phyloP scores from a whole-genome alignment of 2,329 filamentous ascomycete species.

The Diaporthe helianthi region DNA sequence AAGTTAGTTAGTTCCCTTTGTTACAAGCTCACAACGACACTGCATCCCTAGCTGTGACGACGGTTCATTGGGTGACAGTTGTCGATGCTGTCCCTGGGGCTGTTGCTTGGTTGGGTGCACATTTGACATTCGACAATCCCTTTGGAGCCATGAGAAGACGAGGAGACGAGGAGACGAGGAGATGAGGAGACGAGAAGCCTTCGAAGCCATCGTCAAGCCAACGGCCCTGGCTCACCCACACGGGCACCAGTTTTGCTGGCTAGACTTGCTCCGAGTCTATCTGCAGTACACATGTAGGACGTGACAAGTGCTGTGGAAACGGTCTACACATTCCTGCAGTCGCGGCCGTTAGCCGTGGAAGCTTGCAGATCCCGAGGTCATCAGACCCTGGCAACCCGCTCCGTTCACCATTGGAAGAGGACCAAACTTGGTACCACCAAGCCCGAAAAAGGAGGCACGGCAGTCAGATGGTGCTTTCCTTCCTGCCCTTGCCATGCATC shows the following conservation, averaged over 20 bases:
- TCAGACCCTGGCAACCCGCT: background rate
- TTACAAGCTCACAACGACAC: background rate
- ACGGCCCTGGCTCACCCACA: background rate
- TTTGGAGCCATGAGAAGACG: too few relatives aligned
- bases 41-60: background rate
- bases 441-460: slow-evolving; percentile 2
- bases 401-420: background rate
- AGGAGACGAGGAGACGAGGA: background rate
- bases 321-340: background rate
- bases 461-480: slow-evolving; percentile 5
- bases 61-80: background rate
- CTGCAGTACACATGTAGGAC: too few relatives aligned
- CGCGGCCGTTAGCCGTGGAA: background rate
- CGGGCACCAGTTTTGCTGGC: background rate
- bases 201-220: background rate
- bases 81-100: background rate
- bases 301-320: background rate
- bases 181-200: background rate
- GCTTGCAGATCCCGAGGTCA: background rate
- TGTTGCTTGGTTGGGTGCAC: background rate
- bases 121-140: background rate
- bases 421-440: background rate
- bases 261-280: too few relatives aligned
- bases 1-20: background rate
- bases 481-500: background rate